A percentile compares a stretch with the other conserved stretches of the same genome.
Conservation (phyloP, 768 basidiomycete genomes). For the Hortiboletus campestris region DNA sequence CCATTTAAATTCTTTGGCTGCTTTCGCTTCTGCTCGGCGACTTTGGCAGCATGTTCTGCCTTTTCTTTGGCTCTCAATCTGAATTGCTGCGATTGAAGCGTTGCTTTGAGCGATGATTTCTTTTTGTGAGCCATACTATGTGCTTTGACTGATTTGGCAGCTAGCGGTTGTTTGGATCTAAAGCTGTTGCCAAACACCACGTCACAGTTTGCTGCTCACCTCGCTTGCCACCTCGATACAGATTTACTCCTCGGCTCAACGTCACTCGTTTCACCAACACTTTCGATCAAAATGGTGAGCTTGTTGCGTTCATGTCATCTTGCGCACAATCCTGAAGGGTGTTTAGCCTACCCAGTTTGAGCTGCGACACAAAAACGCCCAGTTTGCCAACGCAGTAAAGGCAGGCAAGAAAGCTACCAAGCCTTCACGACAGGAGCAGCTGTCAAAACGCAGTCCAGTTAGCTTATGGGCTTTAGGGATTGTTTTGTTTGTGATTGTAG, state of each 20-base stretch:
- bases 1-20: constrained; percentile 20
- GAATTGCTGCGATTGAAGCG: constrained; percentile 67
- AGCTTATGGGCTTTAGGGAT: constrained; percentile 70
- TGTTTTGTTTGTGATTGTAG: constrained; percentile 75
- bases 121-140: constrained; percentile 45
- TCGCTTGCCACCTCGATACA: neutral
- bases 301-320: neutral
- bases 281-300: constrained; percentile 32
- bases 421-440: constrained; percentile 65
- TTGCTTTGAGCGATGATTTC: constrained; percentile 57
- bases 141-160: neutral
- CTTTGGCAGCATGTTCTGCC: constrained; percentile 47
- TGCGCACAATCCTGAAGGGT: neutral
- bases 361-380: constrained; percentile 73
- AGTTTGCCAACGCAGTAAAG: constrained; percentile 73
- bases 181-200: constrained; percentile 31
- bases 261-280: constrained; percentile 29
- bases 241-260: constrained; percentile 1
- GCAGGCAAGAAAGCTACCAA: constrained; percentile 76
- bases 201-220: constrained; percentile 7
- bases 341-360: constrained; percentile 78
- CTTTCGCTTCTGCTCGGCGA: constrained; percentile 43
- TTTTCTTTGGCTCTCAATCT: constrained; percentile 63
- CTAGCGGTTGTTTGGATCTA: constrained; percentile 30
- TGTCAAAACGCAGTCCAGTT: constrained; percentile 73